These are phyloP conservation scores for Cercophora newfieldiana DNA, from an alignment of 495 filamentous ascomycete genomes.

Conservation along the genomic window DNA sequence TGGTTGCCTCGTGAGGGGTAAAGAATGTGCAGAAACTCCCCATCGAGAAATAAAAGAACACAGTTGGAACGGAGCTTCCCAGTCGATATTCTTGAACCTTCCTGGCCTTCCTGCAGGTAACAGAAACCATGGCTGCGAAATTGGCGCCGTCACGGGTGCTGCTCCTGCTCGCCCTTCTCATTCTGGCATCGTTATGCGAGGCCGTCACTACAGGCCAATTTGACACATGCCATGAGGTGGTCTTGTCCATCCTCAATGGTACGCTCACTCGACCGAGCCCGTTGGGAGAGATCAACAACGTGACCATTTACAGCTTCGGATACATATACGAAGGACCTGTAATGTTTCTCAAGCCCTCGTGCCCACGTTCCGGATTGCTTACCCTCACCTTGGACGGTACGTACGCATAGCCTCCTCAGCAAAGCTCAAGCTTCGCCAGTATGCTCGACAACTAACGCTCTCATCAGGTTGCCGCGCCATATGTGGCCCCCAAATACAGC, in stretches of 20 bases:
- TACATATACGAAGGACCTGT: background rate
- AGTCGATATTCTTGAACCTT: too few species aligned
- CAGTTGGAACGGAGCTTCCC: background rate
- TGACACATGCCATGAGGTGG: background rate
- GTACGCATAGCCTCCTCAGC: background rate
- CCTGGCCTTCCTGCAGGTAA: too few species aligned
- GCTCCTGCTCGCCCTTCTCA: background rate
- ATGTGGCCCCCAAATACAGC: background rate
- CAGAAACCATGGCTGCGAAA: background rate
- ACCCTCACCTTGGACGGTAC: background rate
- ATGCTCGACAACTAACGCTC: background rate
- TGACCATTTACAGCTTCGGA: background rate
- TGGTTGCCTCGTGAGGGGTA: background rate
- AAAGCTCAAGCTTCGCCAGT: background rate
- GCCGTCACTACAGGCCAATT: background rate
- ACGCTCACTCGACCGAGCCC: background rate
- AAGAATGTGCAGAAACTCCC: background rate
- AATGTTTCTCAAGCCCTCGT: background rate
- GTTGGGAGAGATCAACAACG: background rate
- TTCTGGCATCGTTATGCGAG: background rate
- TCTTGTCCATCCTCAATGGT: background rate
- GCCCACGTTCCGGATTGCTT: background rate
- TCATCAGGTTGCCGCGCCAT: constrained; percentile 4
- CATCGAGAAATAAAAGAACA: background rate
- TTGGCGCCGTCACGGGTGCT: background rate